Percentiles rank a stretch among this genome's conserved stretches.
Evolutionary conservation across 768 basidiomycete species (phyloP).

Genomic region (Tulasnella sp.): DNA sequence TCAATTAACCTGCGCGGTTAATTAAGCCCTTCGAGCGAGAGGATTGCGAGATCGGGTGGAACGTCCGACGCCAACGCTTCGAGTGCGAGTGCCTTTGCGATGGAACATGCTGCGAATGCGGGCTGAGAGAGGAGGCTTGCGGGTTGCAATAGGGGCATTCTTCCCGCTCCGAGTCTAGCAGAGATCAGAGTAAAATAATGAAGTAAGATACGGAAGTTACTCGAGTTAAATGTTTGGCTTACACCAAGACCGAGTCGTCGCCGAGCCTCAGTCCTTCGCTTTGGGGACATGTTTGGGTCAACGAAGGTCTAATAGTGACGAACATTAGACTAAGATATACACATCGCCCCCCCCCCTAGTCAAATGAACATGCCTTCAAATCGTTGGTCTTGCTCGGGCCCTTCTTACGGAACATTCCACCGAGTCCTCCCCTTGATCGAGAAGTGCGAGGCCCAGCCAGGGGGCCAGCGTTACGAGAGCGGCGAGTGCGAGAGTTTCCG

Average conservation of each 20-base stretch:
- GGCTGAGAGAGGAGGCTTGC: neutral
- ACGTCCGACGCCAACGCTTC: neutral
- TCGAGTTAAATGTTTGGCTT: neutral
- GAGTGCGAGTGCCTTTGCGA: neutral
- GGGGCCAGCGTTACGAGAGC: neutral
- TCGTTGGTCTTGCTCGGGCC: neutral
- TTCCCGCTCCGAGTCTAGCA: neutral
- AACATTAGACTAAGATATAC: neutral
- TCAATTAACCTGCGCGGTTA: neutral
- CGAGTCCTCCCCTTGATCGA: conserved; percentile 1
- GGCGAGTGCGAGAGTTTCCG: neutral
- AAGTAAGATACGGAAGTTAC: neutral
- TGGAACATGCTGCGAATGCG: neutral
- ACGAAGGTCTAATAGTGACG: neutral
- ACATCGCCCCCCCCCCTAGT: neutral
- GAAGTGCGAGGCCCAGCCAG: neutral
- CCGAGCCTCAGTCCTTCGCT: neutral
- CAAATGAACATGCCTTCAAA: neutral
- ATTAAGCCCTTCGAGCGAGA: neutral
- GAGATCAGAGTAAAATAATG: neutral
- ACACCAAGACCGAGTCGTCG: neutral
- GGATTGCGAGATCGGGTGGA: conserved; percentile 11
- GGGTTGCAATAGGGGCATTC: neutral
- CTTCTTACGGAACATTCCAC: neutral
- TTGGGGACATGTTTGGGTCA: neutral